These are phyloP conservation scores for Aspergillus tubingensis DNA, from an alignment of 2,329 filamentous ascomycete species.

Conservation along the genomic window DNA sequence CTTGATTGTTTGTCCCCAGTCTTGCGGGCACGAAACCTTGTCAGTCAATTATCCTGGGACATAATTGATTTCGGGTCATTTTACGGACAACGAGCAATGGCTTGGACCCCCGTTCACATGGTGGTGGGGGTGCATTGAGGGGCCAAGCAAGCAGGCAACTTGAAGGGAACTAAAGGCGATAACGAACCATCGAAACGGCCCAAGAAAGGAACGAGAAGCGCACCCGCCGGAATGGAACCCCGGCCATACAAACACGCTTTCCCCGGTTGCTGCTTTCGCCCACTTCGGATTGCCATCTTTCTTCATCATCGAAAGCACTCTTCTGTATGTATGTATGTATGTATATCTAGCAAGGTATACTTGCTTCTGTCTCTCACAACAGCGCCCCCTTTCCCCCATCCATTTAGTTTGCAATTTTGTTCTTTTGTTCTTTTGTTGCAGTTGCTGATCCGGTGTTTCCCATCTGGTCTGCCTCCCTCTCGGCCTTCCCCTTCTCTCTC, in stretches of 20 bases:
- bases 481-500: slow-evolving; percentile 20
- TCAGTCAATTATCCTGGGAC: no score
- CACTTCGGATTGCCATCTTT: background rate
- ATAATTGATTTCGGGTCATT: background rate
- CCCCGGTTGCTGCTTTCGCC: background rate
- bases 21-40: background rate
- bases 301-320: no score
- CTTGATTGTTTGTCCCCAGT: background rate
- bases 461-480: slow-evolving; percentile 20
- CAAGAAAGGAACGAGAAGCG: background rate
- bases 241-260: background rate
- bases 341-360: no score
- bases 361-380: background rate
- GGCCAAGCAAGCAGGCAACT: background rate
- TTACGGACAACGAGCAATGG: background rate
- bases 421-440: background rate
- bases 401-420: background rate
- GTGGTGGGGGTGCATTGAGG: background rate
- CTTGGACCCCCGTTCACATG: no score
- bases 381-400: background rate
- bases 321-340: no score
- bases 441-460: slow-evolving; percentile 22
- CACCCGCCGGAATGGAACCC: background rate
- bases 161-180: slow-evolving; percentile 1
- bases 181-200: background rate